Evolutionary conservation across 352 stramenopile species (phyloP).

Genomic region (Pythium grandisporangium): DNA sequence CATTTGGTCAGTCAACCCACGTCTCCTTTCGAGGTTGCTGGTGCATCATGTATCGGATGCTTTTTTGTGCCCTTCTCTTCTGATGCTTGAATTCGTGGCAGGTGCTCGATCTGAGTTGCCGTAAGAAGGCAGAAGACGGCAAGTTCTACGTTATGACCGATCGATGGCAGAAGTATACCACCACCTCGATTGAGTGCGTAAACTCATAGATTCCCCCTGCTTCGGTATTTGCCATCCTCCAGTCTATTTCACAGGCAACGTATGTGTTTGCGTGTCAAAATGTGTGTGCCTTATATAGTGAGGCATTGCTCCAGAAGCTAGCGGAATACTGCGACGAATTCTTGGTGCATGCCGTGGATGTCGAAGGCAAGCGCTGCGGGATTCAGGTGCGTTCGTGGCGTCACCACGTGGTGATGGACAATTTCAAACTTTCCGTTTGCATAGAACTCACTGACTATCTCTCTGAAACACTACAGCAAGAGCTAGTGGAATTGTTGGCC

Average conservation of each 20-base stretch:
- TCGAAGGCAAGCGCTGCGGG: constrained; percentile 94
- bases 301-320: constrained; percentile 84
- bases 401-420: neutral
- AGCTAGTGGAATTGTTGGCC: constrained; percentile 91
- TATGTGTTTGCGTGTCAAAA: too few species aligned
- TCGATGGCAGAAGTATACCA: constrained; percentile 96
- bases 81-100: too few species aligned
- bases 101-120: constrained; percentile 95
- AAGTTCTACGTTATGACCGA: constrained; percentile 96
- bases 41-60: too few species aligned
- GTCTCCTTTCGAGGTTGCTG: too few species aligned
- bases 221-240: too few species aligned
- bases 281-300: constrained; percentile 18
- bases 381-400: constrained; percentile 66
- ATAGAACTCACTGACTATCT: too few species aligned
- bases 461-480: constrained; percentile 60
- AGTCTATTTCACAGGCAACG: too few species aligned
- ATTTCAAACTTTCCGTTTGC: too few species aligned
- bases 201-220: neutral
- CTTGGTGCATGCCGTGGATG: constrained; percentile 97
- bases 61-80: too few species aligned
- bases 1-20: constrained; percentile 49
- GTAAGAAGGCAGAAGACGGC: constrained; percentile 76
- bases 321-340: constrained; percentile 95
- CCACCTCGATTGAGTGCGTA: constrained; percentile 80